Evolutionary conservation across 345 rosid species (phyloP), one percentile per base, ranked within the genome.

Genomic region (Salix udensis): DNA sequence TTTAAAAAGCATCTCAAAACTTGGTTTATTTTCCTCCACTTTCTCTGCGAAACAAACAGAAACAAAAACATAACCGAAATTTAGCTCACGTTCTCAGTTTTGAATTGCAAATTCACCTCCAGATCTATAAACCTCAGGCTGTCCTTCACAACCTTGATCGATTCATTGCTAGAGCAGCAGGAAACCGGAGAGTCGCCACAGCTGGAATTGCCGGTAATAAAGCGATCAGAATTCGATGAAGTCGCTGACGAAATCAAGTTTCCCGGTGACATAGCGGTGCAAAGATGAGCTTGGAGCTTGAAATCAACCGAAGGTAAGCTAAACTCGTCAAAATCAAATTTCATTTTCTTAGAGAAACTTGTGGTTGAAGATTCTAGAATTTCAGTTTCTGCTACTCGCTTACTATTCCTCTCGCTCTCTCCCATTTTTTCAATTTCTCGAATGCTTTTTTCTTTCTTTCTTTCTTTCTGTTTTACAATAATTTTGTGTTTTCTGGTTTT

Each of bases 71-170:
- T 14, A 30, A 73, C 15, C 62, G 62, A 46, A 73, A 78, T 30
- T 69, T 6, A 50, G 68, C 40, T 30, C 2, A 7, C 12, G 69
- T 67, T 18, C 2, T 55, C 21, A 55, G 24, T 40, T 24, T 16
- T 23, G 11, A 36, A 64, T 18, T 31, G 62, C 44, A 34, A 72
- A 74, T 62, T 82, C 71, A 88, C 95, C 92, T 89, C 82, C 79
- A 83, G 92, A 91, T 91, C 95, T 85, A 70, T 71, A 24, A 52
- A 48, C 28, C 73, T 52, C 67, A 68, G 65, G 60, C 69, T 65
- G 64, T 87, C 88, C 74, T 31, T 84, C 80, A 78, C 74, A 73
- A 84, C 73, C 75, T 71, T 82, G 72, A 67, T 75, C 18, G 90
- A 79, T 37, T 74, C 87, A 55, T 68, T 84, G 78, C 77, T 84